Evolutionary conservation across 129 eudicot species (phyloP), one percentile per base, ranked within the genome.

Genomic region (Heracleum sosnowskyi): DNA sequence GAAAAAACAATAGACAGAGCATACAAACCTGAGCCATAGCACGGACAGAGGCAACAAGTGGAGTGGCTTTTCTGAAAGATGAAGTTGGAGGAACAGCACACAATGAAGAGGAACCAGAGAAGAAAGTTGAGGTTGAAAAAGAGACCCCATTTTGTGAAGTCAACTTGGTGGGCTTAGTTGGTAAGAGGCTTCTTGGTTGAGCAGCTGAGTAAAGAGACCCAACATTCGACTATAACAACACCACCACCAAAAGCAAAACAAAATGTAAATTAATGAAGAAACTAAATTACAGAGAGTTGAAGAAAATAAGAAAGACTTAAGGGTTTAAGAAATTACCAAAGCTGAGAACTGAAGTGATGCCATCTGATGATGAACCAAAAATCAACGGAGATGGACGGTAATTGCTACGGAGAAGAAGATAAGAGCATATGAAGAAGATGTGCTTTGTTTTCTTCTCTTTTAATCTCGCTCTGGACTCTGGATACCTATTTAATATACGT

Each of bases 1-100:
- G 12, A 24, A 4, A 24, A 20, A 11, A 28, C n/a, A 39, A 24
- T 3, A 31, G 5, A 57, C 33, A 57, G 0, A 46, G 7, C 22
- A 47, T 11, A 15, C 0, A 64, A 3, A 89, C 97, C 92, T 91
- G 87, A 71, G 90, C 92, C 82, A 47, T 37, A 16, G 90, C 94
- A 66, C 86, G 85, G 73, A 93, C 88, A 11, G 85, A 33, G 68
- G 60, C 57, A 36, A 76, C 55, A 28, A 82, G 70, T 55, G 81
- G 77, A 70, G 81, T 39, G 45, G 80, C 44, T 45, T 83, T 82
- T 34, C 79, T 84, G 64, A 44, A 63, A 6, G 87, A 86, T 5
- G 85, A 86, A 35, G 87, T 33, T 57, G 89, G 79, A 31, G 42
- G 63, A 64, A 20, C 55, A 4, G 9, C 22, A 66, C 85, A 69